Base-by-base conservation (phyloP, 345 rosid genomes). In the Lepidium aucheri region DNA sequence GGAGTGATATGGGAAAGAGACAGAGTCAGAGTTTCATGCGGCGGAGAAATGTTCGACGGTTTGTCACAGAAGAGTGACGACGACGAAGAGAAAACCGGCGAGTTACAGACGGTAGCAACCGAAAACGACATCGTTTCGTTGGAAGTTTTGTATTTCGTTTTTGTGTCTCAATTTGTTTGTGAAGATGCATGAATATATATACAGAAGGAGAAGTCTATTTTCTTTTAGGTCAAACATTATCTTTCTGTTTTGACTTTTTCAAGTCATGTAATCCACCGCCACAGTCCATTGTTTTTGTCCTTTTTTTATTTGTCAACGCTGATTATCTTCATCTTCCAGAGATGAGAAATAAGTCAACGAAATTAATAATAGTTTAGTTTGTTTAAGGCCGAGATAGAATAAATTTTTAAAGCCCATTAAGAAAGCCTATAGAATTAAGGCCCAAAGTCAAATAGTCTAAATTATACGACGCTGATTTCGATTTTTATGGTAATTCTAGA, bases 1-100 rank as follows among this genome's bases (percentile, higher is more conserved):
- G 80, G 44, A 38, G 67, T 81, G 38, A 80, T 67, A 76, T 84
- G 95, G 14, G 80, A 20, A 3, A 74, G 65, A 24, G 84, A 41
- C 0, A 77, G 59, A 10, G 68, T 49, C 12, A 78, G 14, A 18
- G 73, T 13, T 11, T 85, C 86, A 3, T 74, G 68, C 0, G 85
- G 49, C 1, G 78, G 66, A 46, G 80, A 50, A 20, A 75, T 42
- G 47, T 56, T 28, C 4, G 83, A 53, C 1, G 79, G 4, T 52
- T 72, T 83, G 83, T 67, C 81, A 82, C 72, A 72, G 73, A 83
- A 88, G 61, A 79, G 81, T 34, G 89, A 82, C 5, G 94, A 60
- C 0, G 90, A 78, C 1, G 90, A 88, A 3, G 96, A 91, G 78
- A 89, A 91, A 6, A 84, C 90, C 24, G 95, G 95, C 8, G 96